phyloP scores from a whole-genome alignment of 306 rosid genomes.

The Cicer cuneatum region DNA sequence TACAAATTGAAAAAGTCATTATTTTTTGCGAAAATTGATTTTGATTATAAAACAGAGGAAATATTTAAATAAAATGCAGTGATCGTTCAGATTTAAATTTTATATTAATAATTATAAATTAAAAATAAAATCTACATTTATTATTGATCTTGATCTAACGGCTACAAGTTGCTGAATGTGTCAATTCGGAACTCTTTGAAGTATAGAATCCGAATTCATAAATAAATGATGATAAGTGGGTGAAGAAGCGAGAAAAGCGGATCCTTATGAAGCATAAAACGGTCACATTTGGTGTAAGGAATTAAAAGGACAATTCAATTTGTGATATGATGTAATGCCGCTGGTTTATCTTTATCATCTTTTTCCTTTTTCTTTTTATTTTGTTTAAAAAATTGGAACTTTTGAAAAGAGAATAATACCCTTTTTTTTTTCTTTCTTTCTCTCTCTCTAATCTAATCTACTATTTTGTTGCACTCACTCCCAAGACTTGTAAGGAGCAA shows the following conservation, averaged over 20 bases:
- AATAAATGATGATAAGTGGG: conserved; percentile 32
- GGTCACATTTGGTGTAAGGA: conserved; percentile 60
- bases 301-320: conserved; percentile 57
- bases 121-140: no score
- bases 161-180: no score
- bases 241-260: conserved; percentile 73
- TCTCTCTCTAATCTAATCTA: conserved; percentile 32
- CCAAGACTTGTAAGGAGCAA: conserved; percentile 47
- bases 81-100: no score
- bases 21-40: no score
- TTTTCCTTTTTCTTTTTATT: background rate
- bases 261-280: conserved; percentile 67
- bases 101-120: no score
- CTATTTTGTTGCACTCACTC: conserved; percentile 67
- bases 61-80: no score
- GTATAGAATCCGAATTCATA: background rate
- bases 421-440: background rate
- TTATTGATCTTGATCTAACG: no score
- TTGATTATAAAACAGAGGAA: no score
- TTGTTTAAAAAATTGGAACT: background rate
- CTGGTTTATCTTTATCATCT: background rate
- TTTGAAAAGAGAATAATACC: conserved; percentile 30
- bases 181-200: no score
- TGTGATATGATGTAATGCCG: conserved; percentile 36
- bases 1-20: no score